Evolutionary conservation across 441 rosid species (phyloP).

Genomic region (Metrosideros polymorpha): DNA sequence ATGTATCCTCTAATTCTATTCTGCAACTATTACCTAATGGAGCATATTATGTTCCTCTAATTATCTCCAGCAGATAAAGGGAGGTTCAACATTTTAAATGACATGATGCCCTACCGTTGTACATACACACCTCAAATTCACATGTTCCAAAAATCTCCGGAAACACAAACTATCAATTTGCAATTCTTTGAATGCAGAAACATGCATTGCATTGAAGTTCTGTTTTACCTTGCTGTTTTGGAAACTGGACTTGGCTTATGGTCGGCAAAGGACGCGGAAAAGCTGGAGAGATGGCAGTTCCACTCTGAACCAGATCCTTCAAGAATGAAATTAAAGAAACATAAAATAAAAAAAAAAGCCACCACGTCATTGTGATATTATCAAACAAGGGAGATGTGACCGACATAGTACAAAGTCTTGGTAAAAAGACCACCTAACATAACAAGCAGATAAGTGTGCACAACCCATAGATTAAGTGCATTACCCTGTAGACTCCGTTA

Average conservation of each 20-base stretch:
- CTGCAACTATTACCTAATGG: not conserved
- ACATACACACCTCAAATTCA: not conserved
- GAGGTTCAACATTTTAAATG: not conserved
- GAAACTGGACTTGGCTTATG: slow-evolving; percentile 50
- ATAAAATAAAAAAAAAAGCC: not conserved
- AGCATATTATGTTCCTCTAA: not conserved
- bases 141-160: not conserved
- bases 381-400: not conserved
- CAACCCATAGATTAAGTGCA: not conserved
- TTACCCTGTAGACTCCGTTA: not conserved
- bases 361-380: not conserved
- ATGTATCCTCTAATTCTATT: not conserved
- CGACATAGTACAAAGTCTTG: not conserved
- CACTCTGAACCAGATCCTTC: slow-evolving; percentile 55
- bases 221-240: slow-evolving; percentile 66
- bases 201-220: not conserved
- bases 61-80: not conserved
- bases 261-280: slow-evolving; percentile 42
- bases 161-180: not conserved
- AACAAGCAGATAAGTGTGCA: not conserved
- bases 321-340: slow-evolving; percentile 12
- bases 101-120: not conserved
- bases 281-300: slow-evolving; percentile 35
- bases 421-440: not conserved
- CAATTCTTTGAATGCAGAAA: not conserved